Conservation (phyloP, 148 eudicot genomes). For the Pouteria glomerata region DNA sequence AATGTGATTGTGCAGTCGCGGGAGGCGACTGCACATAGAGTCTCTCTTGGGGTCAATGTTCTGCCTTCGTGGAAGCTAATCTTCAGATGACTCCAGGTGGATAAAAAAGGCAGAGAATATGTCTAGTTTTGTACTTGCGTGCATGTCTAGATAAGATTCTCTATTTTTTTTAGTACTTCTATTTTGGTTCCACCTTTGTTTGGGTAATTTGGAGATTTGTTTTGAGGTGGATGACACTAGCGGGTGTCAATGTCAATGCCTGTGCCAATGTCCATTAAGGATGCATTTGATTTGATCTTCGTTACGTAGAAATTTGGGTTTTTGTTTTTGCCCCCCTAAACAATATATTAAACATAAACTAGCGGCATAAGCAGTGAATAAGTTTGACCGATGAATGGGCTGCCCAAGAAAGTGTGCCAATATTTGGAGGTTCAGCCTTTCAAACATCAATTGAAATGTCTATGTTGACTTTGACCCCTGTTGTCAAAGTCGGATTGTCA, state of each 20-base stretch:
- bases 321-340: neutral
- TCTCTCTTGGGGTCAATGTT: no score
- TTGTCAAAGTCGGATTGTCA: neutral
- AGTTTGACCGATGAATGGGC: neutral
- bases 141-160: neutral
- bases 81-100: conserved; percentile 9
- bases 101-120: conserved; percentile 14
- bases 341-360: neutral
- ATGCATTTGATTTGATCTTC: neutral
- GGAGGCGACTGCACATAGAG: no score
- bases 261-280: neutral
- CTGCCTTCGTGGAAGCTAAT: neutral
- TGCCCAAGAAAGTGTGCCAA: neutral
- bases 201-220: neutral
- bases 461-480: no score
- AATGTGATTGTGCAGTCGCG: no score
- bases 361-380: neutral
- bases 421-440: neutral
- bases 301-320: neutral
- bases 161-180: neutral
- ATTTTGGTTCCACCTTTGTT: neutral
- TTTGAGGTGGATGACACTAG: neutral
- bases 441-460: neutral
- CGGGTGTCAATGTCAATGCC: no score
- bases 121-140: neutral